Evolutionary conservation across 2,329 filamentous ascomycete genomes (phyloP).

Genomic region (Hypoxylon sp.): DNA sequence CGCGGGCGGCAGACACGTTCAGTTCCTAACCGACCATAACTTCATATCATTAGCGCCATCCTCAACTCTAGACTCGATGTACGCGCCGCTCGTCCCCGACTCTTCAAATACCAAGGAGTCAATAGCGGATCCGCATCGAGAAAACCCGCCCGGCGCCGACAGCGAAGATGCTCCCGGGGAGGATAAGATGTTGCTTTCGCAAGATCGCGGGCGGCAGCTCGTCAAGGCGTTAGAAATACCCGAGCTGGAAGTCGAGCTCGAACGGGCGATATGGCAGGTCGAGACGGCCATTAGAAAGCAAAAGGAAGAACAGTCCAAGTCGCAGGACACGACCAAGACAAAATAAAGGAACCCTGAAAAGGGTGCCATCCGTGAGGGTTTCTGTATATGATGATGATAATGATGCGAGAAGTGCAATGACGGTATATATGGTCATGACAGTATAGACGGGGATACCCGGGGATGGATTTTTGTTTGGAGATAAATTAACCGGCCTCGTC

Average conservation of each 20-base stretch:
- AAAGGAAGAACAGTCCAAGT: constrained; percentile 34
- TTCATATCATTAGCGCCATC: constrained; percentile 73
- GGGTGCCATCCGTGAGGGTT: constrained; percentile 12
- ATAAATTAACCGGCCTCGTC: constrained; percentile 24
- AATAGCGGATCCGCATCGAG: constrained; percentile 37
- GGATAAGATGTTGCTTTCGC: constrained; percentile 59
- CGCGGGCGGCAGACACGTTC: constrained; percentile 82
- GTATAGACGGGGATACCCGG: constrained; percentile 24
- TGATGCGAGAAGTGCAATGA: constrained; percentile 23
- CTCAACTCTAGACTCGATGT: constrained; percentile 75
- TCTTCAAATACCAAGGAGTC: constrained; percentile 40
- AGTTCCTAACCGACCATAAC: constrained; percentile 79
- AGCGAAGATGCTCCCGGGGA: constrained; percentile 38
- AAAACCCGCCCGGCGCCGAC: constrained; percentile 30
- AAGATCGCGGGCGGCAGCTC: constrained; percentile 63
- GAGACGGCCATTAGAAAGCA: constrained; percentile 57
- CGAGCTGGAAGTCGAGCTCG: constrained; percentile 74
- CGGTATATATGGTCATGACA: constrained; percentile 15
- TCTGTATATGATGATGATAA: constrained; percentile 14
- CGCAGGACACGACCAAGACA: constrained; percentile 12
- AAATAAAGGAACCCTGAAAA: constrained; percentile 26
- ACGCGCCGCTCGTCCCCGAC: constrained; percentile 52
- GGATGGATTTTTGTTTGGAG: constrained; percentile 3
- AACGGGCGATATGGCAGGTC: constrained; percentile 79
- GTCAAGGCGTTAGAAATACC: constrained; percentile 71